Base-by-base conservation (phyloP, 805 yeast species). In the Saturnispora saitoi region DNA sequence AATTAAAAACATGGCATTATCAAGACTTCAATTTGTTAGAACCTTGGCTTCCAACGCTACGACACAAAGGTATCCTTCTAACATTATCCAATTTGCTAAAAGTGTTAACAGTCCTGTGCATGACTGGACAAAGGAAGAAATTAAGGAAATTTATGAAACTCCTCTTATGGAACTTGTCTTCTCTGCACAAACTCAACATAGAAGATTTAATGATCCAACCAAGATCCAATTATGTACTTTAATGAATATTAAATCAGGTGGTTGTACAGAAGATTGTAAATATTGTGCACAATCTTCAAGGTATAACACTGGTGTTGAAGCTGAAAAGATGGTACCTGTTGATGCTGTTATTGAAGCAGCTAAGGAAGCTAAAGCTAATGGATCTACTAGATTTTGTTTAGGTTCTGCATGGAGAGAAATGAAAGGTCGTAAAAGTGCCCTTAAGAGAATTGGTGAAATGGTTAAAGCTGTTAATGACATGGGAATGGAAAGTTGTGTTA, bases 391-490 rank as follows among this genome's bases (percentile, higher is more conserved):
- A 54, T 85, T 85, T 60, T 85, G 93, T 60, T 76, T 85, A 80
- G 93, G 93, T 42, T 87, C 91, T 10, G 93, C 93, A 2, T 86
- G 91, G 93, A 73, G 93, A 61, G 91, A 83, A 52, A 85, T 85
- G 93, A 69, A 70, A 43, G 91, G 93, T 15, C 70, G 93, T 43
- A 84, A 82, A 62, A 73, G 79, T 15, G 87, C 83, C 1, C 60
- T 85, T 52, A 76, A 72, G 50, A 76, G 70, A 52, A 82, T 85
- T 49, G 68, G 77, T 24, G 75, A 77, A 45, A 84, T 85, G 90
- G 80, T 85, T 31, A 61, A 68, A 28, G 73, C 68, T 48, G 81
- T 85, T 44, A 51, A 53, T 24, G 80, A 76, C 22, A 62, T 85
- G 62, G 80, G 81, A 0, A 69, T 86, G 78, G 93, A 86, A 61